These are phyloP conservation scores for Coemansia sp. DNA, from an alignment of 192 early-diverging fungal species.

Conservation along the genomic window DNA sequence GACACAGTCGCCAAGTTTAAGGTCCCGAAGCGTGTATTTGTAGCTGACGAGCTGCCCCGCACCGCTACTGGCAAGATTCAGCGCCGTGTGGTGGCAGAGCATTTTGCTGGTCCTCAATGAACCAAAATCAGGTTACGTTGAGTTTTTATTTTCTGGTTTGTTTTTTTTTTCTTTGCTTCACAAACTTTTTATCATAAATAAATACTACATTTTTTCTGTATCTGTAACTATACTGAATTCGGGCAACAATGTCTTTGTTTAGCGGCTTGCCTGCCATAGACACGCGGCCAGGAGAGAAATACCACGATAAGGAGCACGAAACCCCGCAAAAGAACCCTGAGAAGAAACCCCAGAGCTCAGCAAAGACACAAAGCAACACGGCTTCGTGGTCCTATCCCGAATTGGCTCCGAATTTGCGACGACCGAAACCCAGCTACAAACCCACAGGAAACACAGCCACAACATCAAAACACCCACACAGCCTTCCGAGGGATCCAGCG, in stretches of 20 bases:
- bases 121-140: neutral
- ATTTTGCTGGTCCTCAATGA: conserved; percentile 57
- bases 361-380: neutral
- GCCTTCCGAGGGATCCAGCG: conserved; percentile 22
- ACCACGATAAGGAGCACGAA: neutral
- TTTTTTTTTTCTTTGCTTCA: neutral
- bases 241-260: conserved; percentile 37
- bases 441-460: conserved; percentile 1
- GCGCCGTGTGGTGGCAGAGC: conserved; percentile 60
- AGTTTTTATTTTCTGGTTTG: neutral
- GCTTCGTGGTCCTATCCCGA: conserved; percentile 10
- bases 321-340: neutral
- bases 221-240: neutral
- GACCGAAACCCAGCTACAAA: conserved; percentile 6
- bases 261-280: conserved; percentile 39
- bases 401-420: conserved; percentile 35
- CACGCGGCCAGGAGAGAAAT: conserved; percentile 2
- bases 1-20: conserved; percentile 69
- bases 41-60: conserved; percentile 64
- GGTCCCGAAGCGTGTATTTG: conserved; percentile 69
- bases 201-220: neutral
- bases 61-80: conserved; percentile 78
- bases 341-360: neutral
- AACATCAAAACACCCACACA: conserved; percentile 30
- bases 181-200: neutral